Evolutionary conservation across 345 rosid species (phyloP).

Genomic region (Aethionema arabicum): DNA sequence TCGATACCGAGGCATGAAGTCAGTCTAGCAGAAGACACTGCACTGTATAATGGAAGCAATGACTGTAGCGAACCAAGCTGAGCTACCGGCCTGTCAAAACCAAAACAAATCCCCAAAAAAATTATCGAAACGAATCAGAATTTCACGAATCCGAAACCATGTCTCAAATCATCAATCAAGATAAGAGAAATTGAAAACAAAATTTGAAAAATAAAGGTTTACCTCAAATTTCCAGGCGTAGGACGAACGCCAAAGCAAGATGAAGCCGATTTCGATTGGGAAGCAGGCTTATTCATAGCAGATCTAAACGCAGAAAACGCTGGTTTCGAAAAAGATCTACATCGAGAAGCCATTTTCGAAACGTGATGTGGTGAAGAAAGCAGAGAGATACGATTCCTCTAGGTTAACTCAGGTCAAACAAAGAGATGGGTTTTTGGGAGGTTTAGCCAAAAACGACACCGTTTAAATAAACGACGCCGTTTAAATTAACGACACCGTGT

Average conservation of each 20-base stretch:
- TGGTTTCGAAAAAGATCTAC: slow-evolving; percentile 65
- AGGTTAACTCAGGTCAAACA: slow-evolving; percentile 5
- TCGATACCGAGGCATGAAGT: slow-evolving; percentile 87
- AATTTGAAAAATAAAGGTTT: slow-evolving; percentile 2
- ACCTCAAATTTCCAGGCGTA: slow-evolving; percentile 54
- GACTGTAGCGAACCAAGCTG: slow-evolving; percentile 75
- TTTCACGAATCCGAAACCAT: not conserved
- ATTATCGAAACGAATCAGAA: not conserved
- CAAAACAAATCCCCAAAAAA: slow-evolving; percentile 1
- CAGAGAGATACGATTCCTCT: slow-evolving; percentile 9
- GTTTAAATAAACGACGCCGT: not conserved
- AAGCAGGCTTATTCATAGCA: slow-evolving; percentile 51
- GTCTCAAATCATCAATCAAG: not conserved
- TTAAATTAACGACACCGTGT: too few species aligned
- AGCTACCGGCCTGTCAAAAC: slow-evolving; percentile 54
- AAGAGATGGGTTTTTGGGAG: slow-evolving; percentile 31
- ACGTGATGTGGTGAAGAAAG: slow-evolving; percentile 8
- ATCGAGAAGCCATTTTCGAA: slow-evolving; percentile 68
- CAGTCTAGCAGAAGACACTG: slow-evolving; percentile 80
- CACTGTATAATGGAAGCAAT: slow-evolving; percentile 77
- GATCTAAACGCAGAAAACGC: slow-evolving; percentile 54
- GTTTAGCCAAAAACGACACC: slow-evolving; percentile 22
- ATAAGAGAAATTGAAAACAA: not conserved
- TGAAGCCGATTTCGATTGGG: slow-evolving; percentile 43
- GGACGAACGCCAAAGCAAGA: slow-evolving; percentile 44